Evolutionary conservation across 2,329 filamentous ascomycete genomes (phyloP).

Genomic region (Hypoxylon sp.): DNA sequence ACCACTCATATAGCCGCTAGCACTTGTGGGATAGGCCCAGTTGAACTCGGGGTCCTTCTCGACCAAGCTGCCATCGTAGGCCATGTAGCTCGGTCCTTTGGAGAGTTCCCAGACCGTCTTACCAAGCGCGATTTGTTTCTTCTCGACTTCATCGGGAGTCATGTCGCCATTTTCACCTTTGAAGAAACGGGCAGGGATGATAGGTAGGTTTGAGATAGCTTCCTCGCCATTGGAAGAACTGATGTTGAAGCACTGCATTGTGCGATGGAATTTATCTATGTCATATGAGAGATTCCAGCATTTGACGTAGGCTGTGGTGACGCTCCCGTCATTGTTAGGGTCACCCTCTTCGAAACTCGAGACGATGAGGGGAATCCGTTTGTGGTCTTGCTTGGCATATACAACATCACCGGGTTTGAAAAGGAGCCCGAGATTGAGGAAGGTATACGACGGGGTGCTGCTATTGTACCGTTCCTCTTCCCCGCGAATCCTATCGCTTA

Average conservation of each 20-base stretch:
- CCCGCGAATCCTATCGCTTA: conserved; percentile 55
- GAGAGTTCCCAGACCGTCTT: conserved; percentile 63
- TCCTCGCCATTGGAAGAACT: conserved; percentile 60
- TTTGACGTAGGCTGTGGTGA: conserved; percentile 48
- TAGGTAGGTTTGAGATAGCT: conserved; percentile 56
- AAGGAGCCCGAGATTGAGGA: conserved; percentile 61
- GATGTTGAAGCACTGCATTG: conserved; percentile 56
- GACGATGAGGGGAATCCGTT: conserved; percentile 60
- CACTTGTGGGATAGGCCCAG: conserved; percentile 45
- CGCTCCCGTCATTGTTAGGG: conserved; percentile 5
- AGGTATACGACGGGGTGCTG: conserved; percentile 58
- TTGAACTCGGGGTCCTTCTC: conserved; percentile 46
- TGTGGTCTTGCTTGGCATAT: conserved; percentile 57
- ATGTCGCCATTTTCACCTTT: conserved; percentile 53
- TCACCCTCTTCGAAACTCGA: conserved; percentile 49
- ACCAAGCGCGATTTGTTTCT: conserved; percentile 58
- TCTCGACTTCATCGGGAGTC: conserved; percentile 51
- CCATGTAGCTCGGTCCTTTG: conserved; percentile 61
- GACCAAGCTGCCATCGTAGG: conserved; percentile 60
- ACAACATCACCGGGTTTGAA: conserved; percentile 61
- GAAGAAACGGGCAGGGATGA: conserved; percentile 61
- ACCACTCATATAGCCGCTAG: conserved; percentile 53
- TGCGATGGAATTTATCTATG: conserved; percentile 54
- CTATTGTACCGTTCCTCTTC: conserved; percentile 58
- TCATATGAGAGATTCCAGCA: conserved; percentile 60